Evolutionary conservation across 345 rosid species (phyloP).

Genomic region (Eutrema yunnanense): DNA sequence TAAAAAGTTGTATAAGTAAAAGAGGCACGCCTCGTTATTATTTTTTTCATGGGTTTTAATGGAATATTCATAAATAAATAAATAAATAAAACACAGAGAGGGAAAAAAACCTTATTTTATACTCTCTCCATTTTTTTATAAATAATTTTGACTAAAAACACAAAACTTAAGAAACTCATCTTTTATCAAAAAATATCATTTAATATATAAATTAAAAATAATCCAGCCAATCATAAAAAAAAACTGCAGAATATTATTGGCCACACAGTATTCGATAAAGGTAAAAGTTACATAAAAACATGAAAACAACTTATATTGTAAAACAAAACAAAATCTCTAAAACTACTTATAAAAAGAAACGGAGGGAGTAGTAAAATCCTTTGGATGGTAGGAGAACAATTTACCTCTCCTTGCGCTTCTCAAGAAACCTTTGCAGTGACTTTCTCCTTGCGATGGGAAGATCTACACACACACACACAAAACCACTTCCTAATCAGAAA

Average conservation of each 20-base stretch:
- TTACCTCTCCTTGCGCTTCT: constrained; percentile 91
- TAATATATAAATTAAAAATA: no score
- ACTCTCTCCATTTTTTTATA: no score
- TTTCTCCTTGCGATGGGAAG: constrained; percentile 64
- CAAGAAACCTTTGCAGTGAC: constrained; percentile 80
- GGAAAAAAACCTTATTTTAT: neutral
- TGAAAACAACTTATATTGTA: no score
- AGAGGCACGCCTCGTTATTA: neutral
- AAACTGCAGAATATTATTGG: no score
- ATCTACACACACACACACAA: constrained; percentile 33
- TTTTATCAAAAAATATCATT: no score
- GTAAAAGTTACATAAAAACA: no score
- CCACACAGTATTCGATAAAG: no score
- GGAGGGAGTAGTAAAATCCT: constrained; percentile 4
- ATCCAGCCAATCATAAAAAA: no score
- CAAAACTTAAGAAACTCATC: no score
- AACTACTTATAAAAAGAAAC: no score
- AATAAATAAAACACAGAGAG: neutral
- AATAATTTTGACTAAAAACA: no score
- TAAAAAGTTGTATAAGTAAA: neutral
- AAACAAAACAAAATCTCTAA: no score
- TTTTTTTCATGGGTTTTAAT: neutral
- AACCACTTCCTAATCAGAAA: neutral
- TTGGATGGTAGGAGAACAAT: constrained; percentile 14
- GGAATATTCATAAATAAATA: neutral